Evolutionary conservation across 306 rosid genomes (phyloP), one percentile per base, ranked within the genome.

Genomic region (Bauhinia variegata): DNA sequence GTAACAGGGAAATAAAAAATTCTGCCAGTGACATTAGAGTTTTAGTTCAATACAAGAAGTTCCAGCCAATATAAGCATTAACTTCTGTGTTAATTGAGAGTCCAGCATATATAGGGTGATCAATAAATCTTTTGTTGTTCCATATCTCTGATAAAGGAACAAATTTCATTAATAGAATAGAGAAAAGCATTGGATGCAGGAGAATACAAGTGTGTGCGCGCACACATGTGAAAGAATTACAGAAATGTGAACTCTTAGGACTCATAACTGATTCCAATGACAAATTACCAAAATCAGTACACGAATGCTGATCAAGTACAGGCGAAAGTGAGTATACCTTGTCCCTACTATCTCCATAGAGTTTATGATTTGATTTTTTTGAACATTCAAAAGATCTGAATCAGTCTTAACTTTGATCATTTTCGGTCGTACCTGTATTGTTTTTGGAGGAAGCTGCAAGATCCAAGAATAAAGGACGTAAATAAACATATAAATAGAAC

Each of bases 271-370:
- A 30, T 53, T 32, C 63, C 65, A 5, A 64, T 34, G 13, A 86
- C 91, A 68, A 91, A 87, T 96, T 91, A 66, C 72, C 81, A 23
- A 23, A 23, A 23, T 23, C 2, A 23, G 28, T 2, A 49, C 47
- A 37, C 43, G 54, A 14, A 54, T 48, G 17, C 11, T 37, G 53
- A 62, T 11, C 1, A 11, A 9, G 4, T 41, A 0, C 4, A 41
- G 12, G 10, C 57, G 55, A 28, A 59, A 13, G 18, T 11, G 18
- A 31, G 42, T 18, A 70, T 81, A 91, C 97, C 96, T 91, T 13
- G 95, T 89, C 14, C 54, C 75, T 3, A 91, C 90, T 15, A 91
- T 73, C 79, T 91, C 97, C 72, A 91, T 11, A 0, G 96, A 87
- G 47, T 82, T 82, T 52, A 65, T 71, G 42, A 23, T 23, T 23